These are phyloP conservation scores for Paramarasmius palmivorus DNA, from an alignment of 1,284 basidiomycete species.

Conservation along the genomic window DNA sequence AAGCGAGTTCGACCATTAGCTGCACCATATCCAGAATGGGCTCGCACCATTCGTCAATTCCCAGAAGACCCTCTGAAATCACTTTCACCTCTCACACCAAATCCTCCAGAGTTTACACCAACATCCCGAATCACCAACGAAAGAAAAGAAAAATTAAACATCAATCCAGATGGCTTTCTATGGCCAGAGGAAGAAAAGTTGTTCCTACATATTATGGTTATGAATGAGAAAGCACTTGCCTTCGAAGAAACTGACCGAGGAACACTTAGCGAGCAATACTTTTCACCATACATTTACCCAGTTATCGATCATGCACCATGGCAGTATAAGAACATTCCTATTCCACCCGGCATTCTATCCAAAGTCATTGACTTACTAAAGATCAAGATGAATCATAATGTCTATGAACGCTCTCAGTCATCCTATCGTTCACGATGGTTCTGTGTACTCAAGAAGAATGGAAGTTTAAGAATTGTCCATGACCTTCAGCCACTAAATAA, in stretches of 20 bases:
- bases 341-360: conserved; percentile 23
- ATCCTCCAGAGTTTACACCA: conserved; percentile 18
- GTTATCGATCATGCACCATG: too few species aligned
- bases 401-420: conserved; percentile 30
- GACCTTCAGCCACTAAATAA: conserved; percentile 16
- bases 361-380: conserved; percentile 22
- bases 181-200: conserved; percentile 28
- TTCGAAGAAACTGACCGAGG: conserved; percentile 30
- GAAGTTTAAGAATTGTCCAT: conserved; percentile 30
- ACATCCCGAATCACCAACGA: too few species aligned
- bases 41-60: too few species aligned
- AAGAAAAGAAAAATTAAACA: conserved; percentile 12
- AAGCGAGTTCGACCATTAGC: conserved; percentile 18
- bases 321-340: too few species aligned
- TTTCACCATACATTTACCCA: conserved; percentile 25
- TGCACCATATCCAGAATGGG: too few species aligned
- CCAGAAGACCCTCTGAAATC: too few species aligned
- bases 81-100: too few species aligned
- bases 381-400: conserved; percentile 23
- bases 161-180: conserved; percentile 25
- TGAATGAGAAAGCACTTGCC: conserved; percentile 25
- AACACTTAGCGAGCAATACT: conserved; percentile 30
- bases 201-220: conserved; percentile 22
- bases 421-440: conserved; percentile 42
- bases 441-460: conserved; percentile 37